These are phyloP conservation scores for Gossypium longicalyx DNA, from an alignment of 345 rosid species.

Conservation along the genomic window DNA sequence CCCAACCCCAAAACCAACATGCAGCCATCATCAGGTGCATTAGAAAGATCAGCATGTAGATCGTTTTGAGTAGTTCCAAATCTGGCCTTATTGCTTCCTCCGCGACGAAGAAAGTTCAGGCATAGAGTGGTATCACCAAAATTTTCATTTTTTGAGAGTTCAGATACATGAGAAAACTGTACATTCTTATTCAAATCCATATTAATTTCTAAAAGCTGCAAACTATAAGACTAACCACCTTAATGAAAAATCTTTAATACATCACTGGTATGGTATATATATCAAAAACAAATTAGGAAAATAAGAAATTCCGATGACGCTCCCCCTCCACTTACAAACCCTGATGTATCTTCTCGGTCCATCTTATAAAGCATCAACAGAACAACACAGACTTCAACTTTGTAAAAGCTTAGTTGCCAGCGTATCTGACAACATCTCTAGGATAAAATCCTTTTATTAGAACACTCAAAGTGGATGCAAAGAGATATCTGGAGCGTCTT, in stretches of 20 bases:
- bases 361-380: slow-evolving; percentile 31
- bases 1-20: slow-evolving; percentile 89
- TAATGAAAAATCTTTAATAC: slow-evolving; percentile 18
- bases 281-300: slow-evolving; percentile 31
- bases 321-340: slow-evolving; percentile 85
- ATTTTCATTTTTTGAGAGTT: slow-evolving; percentile 41
- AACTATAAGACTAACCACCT: slow-evolving; percentile 8
- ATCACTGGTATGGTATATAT: slow-evolving; percentile 19
- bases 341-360: slow-evolving; percentile 88
- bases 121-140: slow-evolving; percentile 65
- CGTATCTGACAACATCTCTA: slow-evolving; percentile 49
- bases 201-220: slow-evolving; percentile 9
- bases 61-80: slow-evolving; percentile 28
- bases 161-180: slow-evolving; percentile 34
- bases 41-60: slow-evolving; percentile 40
- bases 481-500: slow-evolving; percentile 37
- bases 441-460: slow-evolving; percentile 51
- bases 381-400: slow-evolving; percentile 9
- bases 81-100: slow-evolving; percentile 41
- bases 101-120: slow-evolving; percentile 53
- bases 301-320: slow-evolving; percentile 18
- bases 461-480: slow-evolving; percentile 22
- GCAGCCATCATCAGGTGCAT: slow-evolving; percentile 66
- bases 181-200: slow-evolving; percentile 68
- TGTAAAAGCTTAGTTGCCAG: slow-evolving; percentile 13